phyloP scores from a whole-genome alignment of 176 grass and related monocot species.

The Chrysopogon serrulatus region DNA sequence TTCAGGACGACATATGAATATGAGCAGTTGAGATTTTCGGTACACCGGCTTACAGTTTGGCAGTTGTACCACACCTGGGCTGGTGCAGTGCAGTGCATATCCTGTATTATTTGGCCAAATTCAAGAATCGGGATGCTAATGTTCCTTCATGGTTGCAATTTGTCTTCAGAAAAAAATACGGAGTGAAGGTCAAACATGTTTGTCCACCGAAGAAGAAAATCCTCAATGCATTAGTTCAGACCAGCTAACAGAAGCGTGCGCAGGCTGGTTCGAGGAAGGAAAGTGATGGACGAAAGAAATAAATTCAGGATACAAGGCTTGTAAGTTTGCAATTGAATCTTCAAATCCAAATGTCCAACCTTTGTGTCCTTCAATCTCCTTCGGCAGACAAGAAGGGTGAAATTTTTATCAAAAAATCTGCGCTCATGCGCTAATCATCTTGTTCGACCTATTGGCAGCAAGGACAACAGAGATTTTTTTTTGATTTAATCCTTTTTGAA shows the following conservation, averaged over 20 bases:
- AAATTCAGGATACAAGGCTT: background rate
- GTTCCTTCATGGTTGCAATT: background rate
- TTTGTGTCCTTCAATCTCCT: too few relatives aligned
- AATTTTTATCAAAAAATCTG: too few relatives aligned
- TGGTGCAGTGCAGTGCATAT: background rate
- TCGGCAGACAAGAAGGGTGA: too few relatives aligned
- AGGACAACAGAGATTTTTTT: too few relatives aligned
- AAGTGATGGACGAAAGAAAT: background rate
- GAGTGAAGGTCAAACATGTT: background rate
- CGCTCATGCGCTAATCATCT: too few relatives aligned
- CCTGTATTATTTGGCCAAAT: background rate
- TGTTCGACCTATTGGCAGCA: too few relatives aligned
- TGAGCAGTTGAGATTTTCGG: background rate
- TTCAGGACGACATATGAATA: background rate
- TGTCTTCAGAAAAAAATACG: background rate
- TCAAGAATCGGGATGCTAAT: background rate
- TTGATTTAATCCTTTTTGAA: too few relatives aligned
- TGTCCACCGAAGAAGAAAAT: background rate
- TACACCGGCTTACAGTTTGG: background rate
- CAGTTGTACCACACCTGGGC: background rate
- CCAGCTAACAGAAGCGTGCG: background rate
- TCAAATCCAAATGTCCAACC: background rate
- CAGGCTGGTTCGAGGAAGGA: background rate
- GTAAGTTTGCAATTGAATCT: too few relatives aligned
- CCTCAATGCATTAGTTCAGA: background rate